These are phyloP conservation scores for Aspergillus leporis DNA, from an alignment of 495 filamentous ascomycete species.

Conservation along the genomic window DNA sequence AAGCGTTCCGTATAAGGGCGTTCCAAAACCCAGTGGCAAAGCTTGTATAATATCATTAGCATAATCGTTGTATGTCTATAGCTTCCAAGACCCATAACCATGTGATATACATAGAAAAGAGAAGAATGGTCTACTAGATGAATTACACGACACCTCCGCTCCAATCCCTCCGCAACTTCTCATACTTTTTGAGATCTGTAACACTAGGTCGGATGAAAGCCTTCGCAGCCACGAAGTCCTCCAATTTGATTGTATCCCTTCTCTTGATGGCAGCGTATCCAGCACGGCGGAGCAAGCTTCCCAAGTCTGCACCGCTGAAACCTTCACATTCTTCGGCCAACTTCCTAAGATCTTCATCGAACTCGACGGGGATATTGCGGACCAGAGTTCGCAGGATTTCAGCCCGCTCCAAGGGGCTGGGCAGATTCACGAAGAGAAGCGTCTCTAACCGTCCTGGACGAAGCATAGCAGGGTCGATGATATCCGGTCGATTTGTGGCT, in stretches of 20 bases:
- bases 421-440: conserved; percentile 86
- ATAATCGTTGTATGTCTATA: conserved; percentile 4
- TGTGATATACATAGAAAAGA: background rate
- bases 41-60: background rate
- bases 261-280: conserved; percentile 74
- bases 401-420: conserved; percentile 72
- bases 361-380: conserved; percentile 59
- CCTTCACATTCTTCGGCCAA: conserved; percentile 78
- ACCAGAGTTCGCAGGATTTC: conserved; percentile 82
- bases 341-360: conserved; percentile 42
- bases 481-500: conserved; percentile 92
- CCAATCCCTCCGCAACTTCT: conserved; percentile 55
- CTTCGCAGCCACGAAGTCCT: conserved; percentile 79
- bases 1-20: too few relatives aligned
- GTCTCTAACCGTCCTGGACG: conserved; percentile 89
- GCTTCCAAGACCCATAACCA: background rate
- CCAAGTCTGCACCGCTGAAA: conserved; percentile 89
- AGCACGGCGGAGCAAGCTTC: conserved; percentile 72
- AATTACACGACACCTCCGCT: conserved; percentile 36
- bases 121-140: conserved; percentile 6
- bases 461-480: conserved; percentile 94
- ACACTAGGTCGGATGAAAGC: conserved; percentile 78
- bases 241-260: conserved; percentile 55
- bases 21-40: background rate
- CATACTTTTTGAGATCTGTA: conserved; percentile 70